Percentiles rank a stretch among this genome's conserved stretches.
phyloP scores from a whole-genome alignment of 2,329 filamentous ascomycete species.

The Triangularia setosa region DNA sequence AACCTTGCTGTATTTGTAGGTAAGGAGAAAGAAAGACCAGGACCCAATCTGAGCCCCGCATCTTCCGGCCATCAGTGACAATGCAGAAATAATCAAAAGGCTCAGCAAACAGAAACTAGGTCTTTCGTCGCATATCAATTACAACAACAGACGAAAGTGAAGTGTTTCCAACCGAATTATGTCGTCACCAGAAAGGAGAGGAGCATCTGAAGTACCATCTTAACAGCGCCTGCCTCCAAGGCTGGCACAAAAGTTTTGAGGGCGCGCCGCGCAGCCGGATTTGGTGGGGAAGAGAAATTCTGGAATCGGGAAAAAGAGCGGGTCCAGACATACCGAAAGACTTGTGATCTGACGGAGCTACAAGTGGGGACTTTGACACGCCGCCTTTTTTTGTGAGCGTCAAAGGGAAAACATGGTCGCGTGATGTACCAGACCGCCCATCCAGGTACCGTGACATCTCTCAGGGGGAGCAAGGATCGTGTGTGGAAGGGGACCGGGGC shows the following conservation, averaged over 20 bases:
- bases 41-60: neutral
- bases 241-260: slow-evolving; percentile 10
- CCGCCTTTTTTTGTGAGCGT: neutral
- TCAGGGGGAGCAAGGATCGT: neutral
- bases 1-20: too few relatives aligned
- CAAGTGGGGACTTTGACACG: slow-evolving; percentile 14
- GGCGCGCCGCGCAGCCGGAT: slow-evolving; percentile 15
- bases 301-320: slow-evolving; percentile 14
- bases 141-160: neutral
- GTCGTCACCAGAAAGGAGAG: neutral
- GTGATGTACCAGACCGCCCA: slow-evolving; percentile 4
- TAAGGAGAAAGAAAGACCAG: too few relatives aligned
- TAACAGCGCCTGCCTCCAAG: slow-evolving; percentile 5
- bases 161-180: neutral
- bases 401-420: neutral
- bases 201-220: slow-evolving; percentile 1
- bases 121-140: neutral
- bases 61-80: neutral
- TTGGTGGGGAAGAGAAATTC: slow-evolving; percentile 18
- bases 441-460: slow-evolving; percentile 16
- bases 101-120: neutral
- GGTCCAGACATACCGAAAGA: neutral
- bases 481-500: neutral
- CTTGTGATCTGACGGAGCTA: slow-evolving; percentile 16
- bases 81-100: neutral